A percentile compares a stretch with the other conserved stretches of the same genome.
Evolutionary conservation across 768 basidiomycete species (phyloP).

Genomic region (Termitomyces sp.): DNA sequence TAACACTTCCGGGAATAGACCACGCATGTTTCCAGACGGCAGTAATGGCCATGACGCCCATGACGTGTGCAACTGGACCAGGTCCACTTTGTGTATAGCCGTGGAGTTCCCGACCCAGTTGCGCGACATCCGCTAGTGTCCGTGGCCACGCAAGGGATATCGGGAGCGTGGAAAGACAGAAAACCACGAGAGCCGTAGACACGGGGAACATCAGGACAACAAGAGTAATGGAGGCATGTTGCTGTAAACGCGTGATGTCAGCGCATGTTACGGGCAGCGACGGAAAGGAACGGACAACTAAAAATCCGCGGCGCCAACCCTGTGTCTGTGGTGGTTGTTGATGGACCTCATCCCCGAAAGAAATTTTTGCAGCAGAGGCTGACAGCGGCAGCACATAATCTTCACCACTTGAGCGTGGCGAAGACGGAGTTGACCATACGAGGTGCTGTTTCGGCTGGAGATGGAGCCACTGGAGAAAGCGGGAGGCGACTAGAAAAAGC

Average conservation of each 20-base stretch:
- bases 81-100: conserved; percentile 72
- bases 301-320: conserved; percentile 22
- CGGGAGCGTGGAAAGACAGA: conserved; percentile 76
- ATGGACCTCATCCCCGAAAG: conserved; percentile 40
- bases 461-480: conserved; percentile 52
- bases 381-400: conserved; percentile 54
- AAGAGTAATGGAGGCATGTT: conserved; percentile 18
- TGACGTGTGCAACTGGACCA: conserved; percentile 66
- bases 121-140: conserved; percentile 70
- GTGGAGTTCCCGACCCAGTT: conserved; percentile 71
- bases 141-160: conserved; percentile 75
- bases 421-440: conserved; percentile 42
- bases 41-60: conserved; percentile 77
- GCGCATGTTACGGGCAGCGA: conserved; percentile 1
- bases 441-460: conserved; percentile 35
- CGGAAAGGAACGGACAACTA: conserved; percentile 25
- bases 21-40: conserved; percentile 97
- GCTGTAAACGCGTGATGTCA: conserved; percentile 11
- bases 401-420: conserved; percentile 36
- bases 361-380: conserved; percentile 34
- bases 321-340: conserved; percentile 26
- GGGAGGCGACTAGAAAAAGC: conserved; percentile 47
- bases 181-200: conserved; percentile 64
- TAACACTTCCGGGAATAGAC: conserved; percentile 92
- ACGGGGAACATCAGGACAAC: conserved; percentile 56